Evolutionary conservation across 1,284 basidiomycete species (phyloP), one percentile per base, ranked within the genome.

Genomic region (Malassezia arunalokei): DNA sequence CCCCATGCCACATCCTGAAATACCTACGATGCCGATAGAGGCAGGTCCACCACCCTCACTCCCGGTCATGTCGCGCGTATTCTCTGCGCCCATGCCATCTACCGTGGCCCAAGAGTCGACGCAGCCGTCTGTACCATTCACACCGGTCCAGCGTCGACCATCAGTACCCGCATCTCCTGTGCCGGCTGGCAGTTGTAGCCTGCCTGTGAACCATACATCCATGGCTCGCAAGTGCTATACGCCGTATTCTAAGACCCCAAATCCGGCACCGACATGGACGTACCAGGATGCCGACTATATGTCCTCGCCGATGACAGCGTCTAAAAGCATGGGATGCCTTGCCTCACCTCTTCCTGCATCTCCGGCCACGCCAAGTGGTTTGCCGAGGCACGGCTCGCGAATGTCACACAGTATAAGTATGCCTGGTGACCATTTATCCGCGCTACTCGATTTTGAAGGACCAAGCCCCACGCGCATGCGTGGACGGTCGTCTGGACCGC

Each of bases 281-380:
- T 32, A 38, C 37, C 24, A 33, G 3, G 51, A 54, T 4, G 43
- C 43, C 28, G 51, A 54, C 12, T 41, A 38, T 37, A 40, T 40
- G 15, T 37, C 61, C 2, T 60, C 60, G 8, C 41, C 40, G 37
- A 60, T 65, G 59, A 43, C 63, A n/a, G 54, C 54, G 14, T 62
- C 62, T 20, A 64, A 61, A 47, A 66, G 64, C 58, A 63, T 61
- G 54, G 47, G 53, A 33, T 53, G 58, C 14, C 42, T 66, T 6
- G 48, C 55, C 8, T 68, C 63, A 12, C 62, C 58, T 6, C 48
- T 58, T 37, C 31, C 47, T 8, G 41, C 59, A 37, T 58, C 61
- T 2, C 63, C 59, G 17, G 40, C 57, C 38, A 42, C 47, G 14
- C 45, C 55, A 12, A 43, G 38, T 15, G 15, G 3, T 15, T 14